Evolutionary conservation across 371 early-diverging fungal genomes (phyloP), one percentile per base, ranked within the genome.

Genomic region (Chytridiales sp.): DNA sequence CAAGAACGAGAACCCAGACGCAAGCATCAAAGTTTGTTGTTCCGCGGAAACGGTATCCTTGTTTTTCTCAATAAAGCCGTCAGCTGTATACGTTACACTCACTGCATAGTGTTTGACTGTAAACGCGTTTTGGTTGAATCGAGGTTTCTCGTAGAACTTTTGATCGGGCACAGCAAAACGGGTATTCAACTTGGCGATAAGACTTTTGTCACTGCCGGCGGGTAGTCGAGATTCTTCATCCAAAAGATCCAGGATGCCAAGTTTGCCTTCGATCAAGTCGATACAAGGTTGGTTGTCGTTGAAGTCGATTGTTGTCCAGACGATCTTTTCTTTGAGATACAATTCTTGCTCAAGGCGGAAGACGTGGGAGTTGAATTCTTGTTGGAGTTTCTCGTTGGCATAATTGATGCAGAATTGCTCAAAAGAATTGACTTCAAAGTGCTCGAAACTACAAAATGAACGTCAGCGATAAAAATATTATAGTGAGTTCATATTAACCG

Each of bases 241-340:
- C 41, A 99, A 78, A 47, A 98, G 82, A 21, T 90, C 84, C 32
- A 99, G 80, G 29, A 99, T 90, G 66, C 99, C 99, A 57, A 94
- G 82, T 67, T 85, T 89, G 60, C 89, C 89, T 75, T 99, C 99
- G 56, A 99, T 97, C 70, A 98, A 80, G 61, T 96, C 95, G 62
- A 99, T 99, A 77, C 99, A 97, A n/a, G 94, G 95, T 74, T 97
- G 95, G 70, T 99, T 95, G 76, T 99, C 99, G 51, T 93, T 93
- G 83, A 99, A 99, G 46, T 95, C 94, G 50, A 87, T 87, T 59
- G 75, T 85, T 88, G 91, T 73, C 57, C 85, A 97, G 64, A 90
- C 83, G 64, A 99, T 94, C 64, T 92, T 77, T 74, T 93, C 96
- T 30, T 88, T 84, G 17, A 92, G 84, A 68, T 99, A 98, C 72